Conservation (phyloP, 306 rosid species). For the Ammopiptanthus mongolicus region DNA sequence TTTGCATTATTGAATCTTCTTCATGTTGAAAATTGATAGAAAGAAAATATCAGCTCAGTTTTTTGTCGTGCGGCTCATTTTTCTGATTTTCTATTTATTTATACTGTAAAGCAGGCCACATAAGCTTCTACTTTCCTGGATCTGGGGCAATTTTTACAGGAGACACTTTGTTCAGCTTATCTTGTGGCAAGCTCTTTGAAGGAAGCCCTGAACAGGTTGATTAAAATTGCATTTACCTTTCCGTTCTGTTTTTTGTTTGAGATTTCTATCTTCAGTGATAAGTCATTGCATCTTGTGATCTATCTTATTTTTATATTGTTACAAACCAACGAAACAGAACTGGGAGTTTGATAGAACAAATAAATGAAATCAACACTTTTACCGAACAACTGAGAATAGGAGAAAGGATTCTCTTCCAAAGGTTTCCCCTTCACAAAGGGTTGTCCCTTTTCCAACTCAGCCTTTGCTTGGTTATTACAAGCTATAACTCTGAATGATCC, state of each 20-base stretch:
- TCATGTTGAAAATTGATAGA: neutral
- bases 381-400: no score
- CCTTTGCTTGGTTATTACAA: no score
- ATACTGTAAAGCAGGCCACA: slow-evolving; percentile 53
- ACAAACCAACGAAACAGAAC: no score
- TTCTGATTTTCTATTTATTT: slow-evolving; percentile 3
- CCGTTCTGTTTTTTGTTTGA: neutral
- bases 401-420: no score
- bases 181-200: slow-evolving; percentile 92
- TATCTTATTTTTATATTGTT: slow-evolving; percentile 4
- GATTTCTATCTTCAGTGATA: neutral
- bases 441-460: no score
- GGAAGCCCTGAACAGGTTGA: slow-evolving; percentile 82
- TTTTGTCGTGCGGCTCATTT: neutral
- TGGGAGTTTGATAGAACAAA: no score
- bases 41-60: neutral
- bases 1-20: slow-evolving; percentile 4
- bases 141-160: slow-evolving; percentile 73
- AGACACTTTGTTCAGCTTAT: slow-evolving; percentile 87
- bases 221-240: neutral
- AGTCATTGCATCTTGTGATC: neutral
- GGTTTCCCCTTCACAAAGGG: no score
- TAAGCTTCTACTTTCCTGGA: slow-evolving; percentile 83
- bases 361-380: no score
- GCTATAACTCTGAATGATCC: no score